Evolutionary conservation across 495 filamentous ascomycete species (phyloP), one percentile per base, ranked within the genome.

Genomic region (Annulohypoxylon stygium): DNA sequence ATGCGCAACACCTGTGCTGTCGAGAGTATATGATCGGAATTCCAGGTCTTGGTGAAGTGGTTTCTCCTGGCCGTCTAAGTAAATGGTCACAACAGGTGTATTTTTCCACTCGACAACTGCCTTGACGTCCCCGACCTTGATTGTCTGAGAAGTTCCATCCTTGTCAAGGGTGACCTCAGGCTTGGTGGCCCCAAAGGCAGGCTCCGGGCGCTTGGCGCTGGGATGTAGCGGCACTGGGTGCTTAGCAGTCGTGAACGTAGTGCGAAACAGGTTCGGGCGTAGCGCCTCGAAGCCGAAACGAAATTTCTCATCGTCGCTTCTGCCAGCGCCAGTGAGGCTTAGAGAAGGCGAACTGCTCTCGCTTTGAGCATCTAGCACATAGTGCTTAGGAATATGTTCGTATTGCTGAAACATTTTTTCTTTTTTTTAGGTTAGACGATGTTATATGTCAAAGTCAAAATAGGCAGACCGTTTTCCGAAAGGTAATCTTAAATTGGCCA

Each of bases 211-310:
- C 25, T 71, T 78, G 16, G 88, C 83, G 63, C 87, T 90, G 20
- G 89, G 89, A 78, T 86, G 86, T 5, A 88, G 89, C 41, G 90
- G 87, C 18, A 90, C 74, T 20, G 85, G 85, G 73, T 91, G 88
- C 12, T 83, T 76, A 37, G 78, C 64, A 7, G 89, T 89, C 26
- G 88, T 84, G 78, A 92, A 92, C 8, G 87, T 89, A 37, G 89
- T 90, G 18, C 90, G 84, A 77, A 91, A 92, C 3, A 92, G 78
- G 53, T 89, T 88, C 14, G 86, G 81, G 23, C 86, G 84, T 39
- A 91, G 30, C 4, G 84, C 83, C 73, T 91, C 86, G 75, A 92
- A 90, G 9, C 81, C 80, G 76, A 92, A 90, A 16, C 83, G 78
- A 65, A 87, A 87, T 0, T 74, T 75, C 39, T 76, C 69, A 12